These are phyloP conservation scores for Daedaleopsis nitida DNA, from an alignment of 768 basidiomycete genomes.

Conservation along the genomic window DNA sequence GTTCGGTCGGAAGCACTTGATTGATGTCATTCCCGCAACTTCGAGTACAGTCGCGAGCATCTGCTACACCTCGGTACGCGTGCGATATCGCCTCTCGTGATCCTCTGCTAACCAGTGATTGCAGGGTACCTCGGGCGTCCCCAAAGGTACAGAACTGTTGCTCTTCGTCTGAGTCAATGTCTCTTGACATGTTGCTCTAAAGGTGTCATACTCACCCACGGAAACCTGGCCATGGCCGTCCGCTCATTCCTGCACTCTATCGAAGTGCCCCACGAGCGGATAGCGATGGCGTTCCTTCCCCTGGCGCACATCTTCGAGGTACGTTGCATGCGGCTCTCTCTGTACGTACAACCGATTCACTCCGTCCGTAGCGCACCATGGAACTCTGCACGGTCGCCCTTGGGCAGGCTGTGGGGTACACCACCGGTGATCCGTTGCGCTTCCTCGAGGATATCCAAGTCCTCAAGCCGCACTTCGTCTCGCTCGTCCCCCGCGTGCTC, in stretches of 20 bases:
- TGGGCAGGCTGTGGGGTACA: constrained; percentile 80
- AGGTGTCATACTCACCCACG: constrained; percentile 79
- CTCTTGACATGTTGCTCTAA: neutral
- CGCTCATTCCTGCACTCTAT: constrained; percentile 60
- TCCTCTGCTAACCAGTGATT: neutral
- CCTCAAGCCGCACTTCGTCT: constrained; percentile 82
- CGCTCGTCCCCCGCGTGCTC: constrained; percentile 84
- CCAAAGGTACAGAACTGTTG: constrained; percentile 63
- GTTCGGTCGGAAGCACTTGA: constrained; percentile 63
- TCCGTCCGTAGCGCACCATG: constrained; percentile 44
- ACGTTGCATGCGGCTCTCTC: neutral
- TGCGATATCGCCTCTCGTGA: neutral
- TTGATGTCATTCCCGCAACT: constrained; percentile 60
- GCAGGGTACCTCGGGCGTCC: constrained; percentile 79
- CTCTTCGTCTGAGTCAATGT: too few species aligned
- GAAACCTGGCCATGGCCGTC: constrained; percentile 58
- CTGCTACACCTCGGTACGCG: constrained; percentile 89
- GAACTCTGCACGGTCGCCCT: constrained; percentile 59
- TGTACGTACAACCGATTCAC: neutral
- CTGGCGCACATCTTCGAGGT: constrained; percentile 20
- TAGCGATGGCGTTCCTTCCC: constrained; percentile 14
- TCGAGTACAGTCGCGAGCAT: constrained; percentile 76
- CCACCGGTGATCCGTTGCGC: constrained; percentile 82
- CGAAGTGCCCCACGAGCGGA: constrained; percentile 38
- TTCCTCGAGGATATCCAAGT: constrained; percentile 89